phyloP scores from a whole-genome alignment of 352 stramenopile genomes.

The Thraustochytrium sp. region DNA sequence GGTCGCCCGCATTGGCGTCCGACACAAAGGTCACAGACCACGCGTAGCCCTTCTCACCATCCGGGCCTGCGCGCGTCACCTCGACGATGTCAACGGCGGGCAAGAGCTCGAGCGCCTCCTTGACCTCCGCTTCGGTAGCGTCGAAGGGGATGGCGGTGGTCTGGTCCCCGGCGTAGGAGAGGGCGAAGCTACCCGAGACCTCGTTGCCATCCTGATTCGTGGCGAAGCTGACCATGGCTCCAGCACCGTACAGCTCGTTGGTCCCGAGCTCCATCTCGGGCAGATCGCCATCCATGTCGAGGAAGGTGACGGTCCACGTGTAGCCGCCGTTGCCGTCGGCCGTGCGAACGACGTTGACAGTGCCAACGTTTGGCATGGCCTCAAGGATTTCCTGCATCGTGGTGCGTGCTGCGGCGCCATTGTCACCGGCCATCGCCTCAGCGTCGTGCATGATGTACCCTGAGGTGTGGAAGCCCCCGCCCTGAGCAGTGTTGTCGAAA shows the following conservation, averaged over 20 bases:
- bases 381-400: conserved; percentile 66
- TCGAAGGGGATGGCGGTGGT: conserved; percentile 71
- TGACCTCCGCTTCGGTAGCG: conserved; percentile 65
- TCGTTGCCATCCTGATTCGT: conserved; percentile 56
- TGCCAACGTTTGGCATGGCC: conserved; percentile 69
- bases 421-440: conserved; percentile 51
- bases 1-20: not conserved
- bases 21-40: conserved; percentile 45
- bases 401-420: conserved; percentile 53
- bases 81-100: conserved; percentile 64
- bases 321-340: conserved; percentile 68
- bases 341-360: conserved; percentile 62
- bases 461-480: conserved; percentile 64
- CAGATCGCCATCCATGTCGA: conserved; percentile 62
- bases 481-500: conserved; percentile 63
- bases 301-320: conserved; percentile 88
- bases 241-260: conserved; percentile 57
- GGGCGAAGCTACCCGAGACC: conserved; percentile 62
- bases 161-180: conserved; percentile 54
- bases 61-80: conserved; percentile 49
- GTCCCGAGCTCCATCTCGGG: conserved; percentile 50
- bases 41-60: not conserved
- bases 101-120: conserved; percentile 62
- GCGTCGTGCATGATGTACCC: conserved; percentile 70
- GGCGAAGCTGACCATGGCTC: conserved; percentile 49